phyloP scores from a whole-genome alignment of 805 yeast genomes.

The Spathaspora sp. region DNA sequence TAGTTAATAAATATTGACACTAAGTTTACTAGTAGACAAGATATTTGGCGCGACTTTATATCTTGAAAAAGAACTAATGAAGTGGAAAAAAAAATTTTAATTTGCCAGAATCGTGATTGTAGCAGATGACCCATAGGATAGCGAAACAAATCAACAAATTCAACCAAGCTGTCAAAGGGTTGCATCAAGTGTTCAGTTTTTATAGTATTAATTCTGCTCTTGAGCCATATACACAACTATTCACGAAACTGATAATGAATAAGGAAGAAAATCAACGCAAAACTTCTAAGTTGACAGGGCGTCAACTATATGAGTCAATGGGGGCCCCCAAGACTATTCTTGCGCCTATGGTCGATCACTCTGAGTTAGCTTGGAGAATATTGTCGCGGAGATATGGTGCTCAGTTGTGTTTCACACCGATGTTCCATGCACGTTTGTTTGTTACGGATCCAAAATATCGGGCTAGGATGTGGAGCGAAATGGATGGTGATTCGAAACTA shows the following conservation, averaged over 20 bases:
- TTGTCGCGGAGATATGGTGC: conserved; percentile 89
- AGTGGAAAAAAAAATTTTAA: too few species aligned
- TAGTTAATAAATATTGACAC: too few species aligned
- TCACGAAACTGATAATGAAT: neutral
- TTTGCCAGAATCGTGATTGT: neutral
- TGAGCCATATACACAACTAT: neutral
- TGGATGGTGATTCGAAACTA: conserved; percentile 64
- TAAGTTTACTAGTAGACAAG: too few species aligned
- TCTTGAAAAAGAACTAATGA: too few species aligned
- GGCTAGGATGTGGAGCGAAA: conserved; percentile 60
- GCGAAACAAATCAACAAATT: neutral
- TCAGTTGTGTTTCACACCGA: conserved; percentile 90
- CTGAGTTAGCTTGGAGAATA: conserved; percentile 93
- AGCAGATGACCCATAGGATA: neutral
- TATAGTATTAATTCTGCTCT: neutral
- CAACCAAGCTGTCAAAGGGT: neutral
- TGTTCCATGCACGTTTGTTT: conserved; percentile 91
- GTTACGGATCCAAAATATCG: conserved; percentile 83
- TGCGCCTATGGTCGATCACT: conserved; percentile 98
- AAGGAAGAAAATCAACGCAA: neutral
- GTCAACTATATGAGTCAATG: conserved; percentile 63
- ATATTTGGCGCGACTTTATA: too few species aligned
- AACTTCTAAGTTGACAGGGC: conserved; percentile 38
- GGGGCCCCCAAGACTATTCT: conserved; percentile 81
- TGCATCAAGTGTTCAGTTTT: neutral